phyloP scores from a whole-genome alignment of 1,284 basidiomycete species.

The Cryptococcus neoformans region DNA sequence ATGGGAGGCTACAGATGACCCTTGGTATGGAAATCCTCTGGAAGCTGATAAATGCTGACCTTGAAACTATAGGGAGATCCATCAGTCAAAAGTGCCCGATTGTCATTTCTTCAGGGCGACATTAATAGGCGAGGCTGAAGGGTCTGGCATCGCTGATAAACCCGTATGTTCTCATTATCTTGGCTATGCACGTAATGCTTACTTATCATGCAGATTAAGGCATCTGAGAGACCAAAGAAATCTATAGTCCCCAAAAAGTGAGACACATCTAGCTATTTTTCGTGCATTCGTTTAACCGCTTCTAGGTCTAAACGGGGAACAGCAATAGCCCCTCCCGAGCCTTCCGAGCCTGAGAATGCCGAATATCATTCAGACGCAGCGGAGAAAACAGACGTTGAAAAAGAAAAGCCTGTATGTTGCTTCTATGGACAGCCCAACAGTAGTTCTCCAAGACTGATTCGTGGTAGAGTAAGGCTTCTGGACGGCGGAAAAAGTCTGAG shows the following conservation, averaged over 20 bases:
- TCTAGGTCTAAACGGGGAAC: not conserved
- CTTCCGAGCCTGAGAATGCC: not conserved
- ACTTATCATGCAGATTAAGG: slow-evolving; percentile 7
- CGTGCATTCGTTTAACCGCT: too few relatives aligned
- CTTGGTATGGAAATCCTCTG: slow-evolving; percentile 52
- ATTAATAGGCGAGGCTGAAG: slow-evolving; percentile 7
- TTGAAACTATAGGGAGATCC: slow-evolving; percentile 25
- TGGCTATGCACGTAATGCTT: not conserved
- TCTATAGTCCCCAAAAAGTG: slow-evolving; percentile 10
- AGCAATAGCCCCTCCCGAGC: not conserved
- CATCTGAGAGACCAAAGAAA: slow-evolving; percentile 5
- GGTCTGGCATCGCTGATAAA: slow-evolving; percentile 1
- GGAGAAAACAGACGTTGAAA: not conserved
- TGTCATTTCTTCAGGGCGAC: slow-evolving; percentile 44
- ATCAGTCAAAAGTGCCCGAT: slow-evolving; percentile 34
- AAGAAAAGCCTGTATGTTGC: not conserved
- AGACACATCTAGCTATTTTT: not conserved
- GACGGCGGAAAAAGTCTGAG: too few relatives aligned
- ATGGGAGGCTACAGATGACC: slow-evolving; percentile 78
- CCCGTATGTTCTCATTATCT: not conserved
- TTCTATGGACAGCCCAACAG: too few relatives aligned
- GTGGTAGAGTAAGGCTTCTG: too few relatives aligned
- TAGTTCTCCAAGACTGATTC: too few relatives aligned
- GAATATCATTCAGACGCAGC: not conserved
- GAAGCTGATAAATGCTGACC: not conserved